Conservation (phyloP, 768 basidiomycete genomes). For the Serendipita sp. region DNA sequence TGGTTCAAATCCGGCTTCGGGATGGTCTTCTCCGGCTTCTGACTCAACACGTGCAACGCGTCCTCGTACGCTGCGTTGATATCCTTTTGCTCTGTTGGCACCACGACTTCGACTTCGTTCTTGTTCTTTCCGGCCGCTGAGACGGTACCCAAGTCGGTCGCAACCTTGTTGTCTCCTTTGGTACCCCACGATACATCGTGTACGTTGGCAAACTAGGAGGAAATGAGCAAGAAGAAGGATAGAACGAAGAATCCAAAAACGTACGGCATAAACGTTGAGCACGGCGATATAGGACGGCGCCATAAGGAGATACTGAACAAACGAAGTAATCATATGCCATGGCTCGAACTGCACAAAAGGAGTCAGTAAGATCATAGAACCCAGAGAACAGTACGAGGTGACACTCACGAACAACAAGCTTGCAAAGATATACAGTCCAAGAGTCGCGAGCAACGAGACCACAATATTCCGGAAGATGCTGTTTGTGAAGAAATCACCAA, state of each 20-base stretch:
- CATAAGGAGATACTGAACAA: constrained; percentile 81
- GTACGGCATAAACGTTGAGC: constrained; percentile 74
- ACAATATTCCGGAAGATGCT: constrained; percentile 74
- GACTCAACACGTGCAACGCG: constrained; percentile 63
- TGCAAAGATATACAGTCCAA: constrained; percentile 73
- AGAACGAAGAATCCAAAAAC: constrained; percentile 12
- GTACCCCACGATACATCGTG: constrained; percentile 94
- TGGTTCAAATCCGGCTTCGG: constrained; percentile 42
- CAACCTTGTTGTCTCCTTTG: constrained; percentile 80
- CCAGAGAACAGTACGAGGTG: background rate
- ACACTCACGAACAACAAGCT: constrained; percentile 67
- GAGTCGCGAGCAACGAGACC: constrained; percentile 68
- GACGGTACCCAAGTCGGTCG: constrained; percentile 74
- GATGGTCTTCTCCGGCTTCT: constrained; percentile 61
- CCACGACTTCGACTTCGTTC: constrained; percentile 70
- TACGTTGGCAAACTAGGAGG: constrained; percentile 60
- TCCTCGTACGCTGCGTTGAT: constrained; percentile 77
- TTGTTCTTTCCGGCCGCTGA: constrained; percentile 28
- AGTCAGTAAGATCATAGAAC: background rate
- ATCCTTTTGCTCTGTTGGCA: constrained; percentile 79
- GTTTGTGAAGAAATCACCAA: constrained; percentile 57
- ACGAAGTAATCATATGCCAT: constrained; percentile 96
- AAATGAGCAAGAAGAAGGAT: background rate
- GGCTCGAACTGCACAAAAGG: constrained; percentile 60
- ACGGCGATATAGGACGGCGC: constrained; percentile 90